Evolutionary conservation across 1,139 yeast genomes (phyloP).

Genomic region (Suhomyces yuchorum): DNA sequence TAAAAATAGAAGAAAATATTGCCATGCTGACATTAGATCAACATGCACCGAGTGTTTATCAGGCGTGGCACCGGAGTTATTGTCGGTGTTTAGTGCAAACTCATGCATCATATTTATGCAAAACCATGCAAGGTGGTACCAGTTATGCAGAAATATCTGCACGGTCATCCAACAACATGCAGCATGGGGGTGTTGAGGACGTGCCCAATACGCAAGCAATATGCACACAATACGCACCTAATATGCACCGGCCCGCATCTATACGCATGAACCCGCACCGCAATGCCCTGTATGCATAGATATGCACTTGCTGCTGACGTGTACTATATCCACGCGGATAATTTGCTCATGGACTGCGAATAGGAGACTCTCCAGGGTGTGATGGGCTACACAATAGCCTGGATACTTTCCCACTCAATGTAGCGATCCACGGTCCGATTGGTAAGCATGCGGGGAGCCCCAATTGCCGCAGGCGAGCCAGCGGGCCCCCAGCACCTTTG

Average conservation of each 20-base stretch:
- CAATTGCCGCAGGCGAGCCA: background rate
- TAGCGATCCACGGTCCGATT: background rate
- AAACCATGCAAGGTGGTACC: no score
- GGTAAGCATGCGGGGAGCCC: background rate
- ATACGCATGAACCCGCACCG: no score
- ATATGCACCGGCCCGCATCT: background rate
- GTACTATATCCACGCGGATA: background rate
- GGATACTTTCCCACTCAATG: background rate
- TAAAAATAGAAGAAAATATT: constrained; percentile 4
- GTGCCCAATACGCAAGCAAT: background rate
- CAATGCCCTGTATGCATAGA: background rate
- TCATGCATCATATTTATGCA: background rate
- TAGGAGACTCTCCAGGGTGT: background rate
- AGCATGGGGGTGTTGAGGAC: no score
- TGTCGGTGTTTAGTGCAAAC: background rate
- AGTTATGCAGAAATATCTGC: background rate
- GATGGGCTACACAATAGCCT: background rate
- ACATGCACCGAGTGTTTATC: constrained; percentile 4
- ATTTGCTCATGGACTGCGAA: background rate
- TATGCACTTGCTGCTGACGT: background rate
- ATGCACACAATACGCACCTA: background rate
- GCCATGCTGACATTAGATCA: constrained; percentile 3
- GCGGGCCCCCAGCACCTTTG: background rate
- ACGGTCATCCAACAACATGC: no score
- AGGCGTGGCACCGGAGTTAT: constrained; percentile 1